A percentile compares a stretch with the other conserved stretches of the same genome.
phyloP scores from a whole-genome alignment of 108 stramenopile species.

The Schizochytrium sp. region DNA sequence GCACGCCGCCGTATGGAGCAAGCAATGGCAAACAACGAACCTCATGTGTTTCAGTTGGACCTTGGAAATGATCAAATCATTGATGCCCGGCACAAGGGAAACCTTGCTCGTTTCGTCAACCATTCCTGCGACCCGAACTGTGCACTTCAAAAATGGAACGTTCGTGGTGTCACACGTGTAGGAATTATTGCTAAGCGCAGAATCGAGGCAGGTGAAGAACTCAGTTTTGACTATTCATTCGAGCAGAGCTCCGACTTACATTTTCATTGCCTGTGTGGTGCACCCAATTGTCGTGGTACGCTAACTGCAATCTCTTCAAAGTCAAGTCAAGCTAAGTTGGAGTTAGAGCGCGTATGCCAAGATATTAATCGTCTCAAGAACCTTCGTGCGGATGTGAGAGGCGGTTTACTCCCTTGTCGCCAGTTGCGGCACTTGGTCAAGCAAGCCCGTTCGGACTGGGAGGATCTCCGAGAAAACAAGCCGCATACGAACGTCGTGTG shows the following conservation, averaged over 20 bases:
- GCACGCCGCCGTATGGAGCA: background rate
- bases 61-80: conserved; percentile 87
- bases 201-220: conserved; percentile 88
- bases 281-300: conserved; percentile 68
- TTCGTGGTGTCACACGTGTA: conserved; percentile 83
- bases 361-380: conserved; percentile 42
- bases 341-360: conserved; percentile 34
- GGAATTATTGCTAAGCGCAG: conserved; percentile 86
- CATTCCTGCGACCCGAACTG: conserved; percentile 97
- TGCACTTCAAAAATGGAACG: conserved; percentile 90
- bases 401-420: background rate
- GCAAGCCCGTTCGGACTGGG: conserved; percentile 23
- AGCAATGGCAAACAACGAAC: background rate
- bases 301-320: conserved; percentile 64
- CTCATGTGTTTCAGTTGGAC: conserved; percentile 89
- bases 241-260: conserved; percentile 82
- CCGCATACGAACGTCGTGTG: background rate
- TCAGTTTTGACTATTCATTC: conserved; percentile 97
- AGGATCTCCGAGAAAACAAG: conserved; percentile 7
- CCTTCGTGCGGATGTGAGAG: background rate
- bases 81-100: conserved; percentile 91
- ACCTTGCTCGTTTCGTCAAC: conserved; percentile 95
- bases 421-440: conserved; percentile 20
- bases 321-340: conserved; percentile 21
- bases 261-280: conserved; percentile 76